Evolutionary conservation across 2,329 filamentous ascomycete species (phyloP).

Genomic region (Colletotrichum noveboracense): DNA sequence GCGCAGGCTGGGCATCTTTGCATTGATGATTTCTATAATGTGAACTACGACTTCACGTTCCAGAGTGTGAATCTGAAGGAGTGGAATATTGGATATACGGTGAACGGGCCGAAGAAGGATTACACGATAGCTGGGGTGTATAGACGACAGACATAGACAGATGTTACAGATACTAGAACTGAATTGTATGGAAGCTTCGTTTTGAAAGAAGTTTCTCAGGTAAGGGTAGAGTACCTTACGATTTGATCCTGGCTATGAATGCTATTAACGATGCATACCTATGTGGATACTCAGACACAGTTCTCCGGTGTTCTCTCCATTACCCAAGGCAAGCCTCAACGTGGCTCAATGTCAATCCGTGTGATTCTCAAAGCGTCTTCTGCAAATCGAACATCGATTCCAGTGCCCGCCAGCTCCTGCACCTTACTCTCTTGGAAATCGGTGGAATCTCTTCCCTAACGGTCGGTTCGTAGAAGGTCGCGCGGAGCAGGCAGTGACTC

Average conservation of each 20-base stretch:
- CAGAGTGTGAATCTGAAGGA: slow-evolving; percentile 58
- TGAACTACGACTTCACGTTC: slow-evolving; percentile 71
- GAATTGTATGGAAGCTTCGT: background rate
- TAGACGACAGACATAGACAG: slow-evolving; percentile 35
- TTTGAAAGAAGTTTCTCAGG: background rate
- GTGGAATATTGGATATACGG: slow-evolving; percentile 69
- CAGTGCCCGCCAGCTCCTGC: slow-evolving; percentile 16
- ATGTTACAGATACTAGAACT: background rate
- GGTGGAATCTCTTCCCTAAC: background rate
- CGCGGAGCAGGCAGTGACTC: background rate
- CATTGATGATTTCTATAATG: slow-evolving; percentile 73
- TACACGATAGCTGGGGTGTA: slow-evolving; percentile 67
- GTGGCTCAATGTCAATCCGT: slow-evolving; percentile 43
- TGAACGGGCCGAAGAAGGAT: slow-evolving; percentile 76
- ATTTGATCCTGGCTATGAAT: background rate
- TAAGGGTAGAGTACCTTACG: background rate
- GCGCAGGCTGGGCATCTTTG: slow-evolving; percentile 75
- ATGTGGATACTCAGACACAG: background rate
- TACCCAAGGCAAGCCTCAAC: slow-evolving; percentile 7
- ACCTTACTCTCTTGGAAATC: slow-evolving; percentile 14
- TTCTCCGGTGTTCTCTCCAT: background rate
- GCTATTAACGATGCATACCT: background rate
- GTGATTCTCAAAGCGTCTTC: slow-evolving; percentile 40
- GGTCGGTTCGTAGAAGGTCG: background rate
- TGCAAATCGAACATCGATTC: slow-evolving; percentile 33